These are phyloP conservation scores for Sugiyamaella neomexicana DNA, from an alignment of 1,139 yeast genomes.

Conservation along the genomic window DNA sequence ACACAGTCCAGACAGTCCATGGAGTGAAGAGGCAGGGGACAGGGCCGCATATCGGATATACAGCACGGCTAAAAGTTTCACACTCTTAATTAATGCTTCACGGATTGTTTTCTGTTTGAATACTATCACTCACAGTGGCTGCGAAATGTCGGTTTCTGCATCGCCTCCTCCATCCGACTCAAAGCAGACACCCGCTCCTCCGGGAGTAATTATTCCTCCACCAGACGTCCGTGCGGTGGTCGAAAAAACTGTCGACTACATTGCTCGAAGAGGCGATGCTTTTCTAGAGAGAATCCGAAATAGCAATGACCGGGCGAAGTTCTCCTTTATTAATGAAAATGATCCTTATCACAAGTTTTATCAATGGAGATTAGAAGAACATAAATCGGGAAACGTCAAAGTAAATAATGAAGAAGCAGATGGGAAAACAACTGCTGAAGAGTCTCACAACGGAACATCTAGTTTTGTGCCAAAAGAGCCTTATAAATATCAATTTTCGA, in stretches of 20 bases:
- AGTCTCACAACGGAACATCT: constrained; percentile 10
- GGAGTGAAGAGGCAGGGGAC: no score
- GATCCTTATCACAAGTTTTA: constrained; percentile 64
- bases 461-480: constrained; percentile 39
- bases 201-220: constrained; percentile 55
- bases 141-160: not conserved
- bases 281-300: constrained; percentile 59
- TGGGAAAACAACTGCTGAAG: constrained; percentile 8
- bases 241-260: constrained; percentile 72
- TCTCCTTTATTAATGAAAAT: constrained; percentile 56
- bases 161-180: not conserved
- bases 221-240: constrained; percentile 55
- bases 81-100: not conserved
- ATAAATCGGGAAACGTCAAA: constrained; percentile 30
- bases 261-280: constrained; percentile 61
- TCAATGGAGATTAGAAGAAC: constrained; percentile 42
- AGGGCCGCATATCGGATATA: no score
- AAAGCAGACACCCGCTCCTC: constrained; percentile 10
- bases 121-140: not conserved
- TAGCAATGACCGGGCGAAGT: constrained; percentile 54
- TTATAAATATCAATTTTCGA: constrained; percentile 49
- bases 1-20: no score
- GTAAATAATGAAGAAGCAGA: constrained; percentile 15
- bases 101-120: not conserved
- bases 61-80: not conserved